Conservation (phyloP, 2,329 filamentous ascomycete species). For the Teratosphaeria nubilosa region DNA sequence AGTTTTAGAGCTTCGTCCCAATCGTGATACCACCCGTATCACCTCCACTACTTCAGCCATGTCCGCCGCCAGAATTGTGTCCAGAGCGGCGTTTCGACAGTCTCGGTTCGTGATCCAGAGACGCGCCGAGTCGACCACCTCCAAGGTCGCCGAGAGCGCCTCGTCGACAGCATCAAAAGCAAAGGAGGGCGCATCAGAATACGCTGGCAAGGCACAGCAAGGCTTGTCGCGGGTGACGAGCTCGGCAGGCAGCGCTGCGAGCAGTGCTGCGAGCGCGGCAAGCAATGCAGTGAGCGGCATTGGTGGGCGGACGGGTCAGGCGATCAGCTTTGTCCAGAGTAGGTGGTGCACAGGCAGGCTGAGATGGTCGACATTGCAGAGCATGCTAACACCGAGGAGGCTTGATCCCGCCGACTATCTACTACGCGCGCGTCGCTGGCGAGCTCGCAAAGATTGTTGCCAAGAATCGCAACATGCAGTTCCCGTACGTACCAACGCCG, state of each 20-base stretch:
- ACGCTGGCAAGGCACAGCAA: slow-evolving; percentile 58
- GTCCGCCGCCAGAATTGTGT: slow-evolving; percentile 35
- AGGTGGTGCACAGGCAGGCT: slow-evolving; percentile 37
- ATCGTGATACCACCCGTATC: not conserved
- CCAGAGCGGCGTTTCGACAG: slow-evolving; percentile 36
- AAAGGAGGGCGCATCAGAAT: slow-evolving; percentile 28
- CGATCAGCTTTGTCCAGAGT: slow-evolving; percentile 80
- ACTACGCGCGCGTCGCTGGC: slow-evolving; percentile 82
- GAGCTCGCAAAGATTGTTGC: slow-evolving; percentile 85
- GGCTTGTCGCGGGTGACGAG: slow-evolving; percentile 73
- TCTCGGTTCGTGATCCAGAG: slow-evolving; percentile 33
- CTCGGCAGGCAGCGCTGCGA: slow-evolving; percentile 67
- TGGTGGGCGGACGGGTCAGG: slow-evolving; percentile 71
- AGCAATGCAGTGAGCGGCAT: slow-evolving; percentile 60
- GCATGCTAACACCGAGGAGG: slow-evolving; percentile 41
- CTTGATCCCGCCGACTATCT: slow-evolving; percentile 74
- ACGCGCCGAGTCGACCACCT: slow-evolving; percentile 41
- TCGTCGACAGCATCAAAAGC: slow-evolving; percentile 26
- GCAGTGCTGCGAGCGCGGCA: slow-evolving; percentile 59
- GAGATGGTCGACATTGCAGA: not conserved
- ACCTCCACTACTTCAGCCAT: slow-evolving; percentile 25
- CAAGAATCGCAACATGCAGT: slow-evolving; percentile 79
- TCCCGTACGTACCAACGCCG: slow-evolving; percentile 60
- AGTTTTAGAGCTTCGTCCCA: not conserved
- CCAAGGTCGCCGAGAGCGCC: slow-evolving; percentile 35